Conservation (phyloP, 2,329 filamentous ascomycete genomes). For the Rhynchosporium secalis region DNA sequence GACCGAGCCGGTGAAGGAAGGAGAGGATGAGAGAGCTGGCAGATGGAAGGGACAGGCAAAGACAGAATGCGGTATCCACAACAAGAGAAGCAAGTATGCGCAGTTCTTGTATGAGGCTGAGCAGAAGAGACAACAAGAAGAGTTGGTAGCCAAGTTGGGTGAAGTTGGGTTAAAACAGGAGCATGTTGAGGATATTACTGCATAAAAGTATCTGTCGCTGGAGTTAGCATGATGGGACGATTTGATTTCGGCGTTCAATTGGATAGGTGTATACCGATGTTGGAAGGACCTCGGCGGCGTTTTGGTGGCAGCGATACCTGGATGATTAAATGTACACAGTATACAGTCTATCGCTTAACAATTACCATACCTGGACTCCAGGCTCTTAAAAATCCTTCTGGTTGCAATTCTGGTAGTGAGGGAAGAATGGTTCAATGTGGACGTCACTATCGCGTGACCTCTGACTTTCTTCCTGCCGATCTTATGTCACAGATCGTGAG, state of each 20-base stretch:
- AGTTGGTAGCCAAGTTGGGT: constrained; percentile 32
- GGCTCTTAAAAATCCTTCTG: background rate
- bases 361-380: background rate
- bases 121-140: constrained; percentile 38
- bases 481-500: constrained; percentile 1
- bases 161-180: constrained; percentile 31
- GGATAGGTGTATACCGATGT: constrained; percentile 4
- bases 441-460: background rate
- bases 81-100: constrained; percentile 91
- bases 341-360: background rate
- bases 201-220: background rate
- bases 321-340: background rate
- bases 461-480: background rate
- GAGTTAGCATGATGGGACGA: constrained; percentile 1
- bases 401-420: background rate
- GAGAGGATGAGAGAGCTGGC: constrained; percentile 93
- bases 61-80: constrained; percentile 98
- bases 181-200: constrained; percentile 21
- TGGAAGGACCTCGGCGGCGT: constrained; percentile 6
- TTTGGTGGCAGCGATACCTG: constrained; percentile 11
- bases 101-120: constrained; percentile 55
- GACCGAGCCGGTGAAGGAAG: constrained; percentile 82
- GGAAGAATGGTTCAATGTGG: background rate
- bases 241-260: constrained; percentile 10
- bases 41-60: constrained; percentile 96